These are phyloP conservation scores for Flaveria linearis DNA, from an alignment of 129 eudicot species.

Conservation along the genomic window DNA sequence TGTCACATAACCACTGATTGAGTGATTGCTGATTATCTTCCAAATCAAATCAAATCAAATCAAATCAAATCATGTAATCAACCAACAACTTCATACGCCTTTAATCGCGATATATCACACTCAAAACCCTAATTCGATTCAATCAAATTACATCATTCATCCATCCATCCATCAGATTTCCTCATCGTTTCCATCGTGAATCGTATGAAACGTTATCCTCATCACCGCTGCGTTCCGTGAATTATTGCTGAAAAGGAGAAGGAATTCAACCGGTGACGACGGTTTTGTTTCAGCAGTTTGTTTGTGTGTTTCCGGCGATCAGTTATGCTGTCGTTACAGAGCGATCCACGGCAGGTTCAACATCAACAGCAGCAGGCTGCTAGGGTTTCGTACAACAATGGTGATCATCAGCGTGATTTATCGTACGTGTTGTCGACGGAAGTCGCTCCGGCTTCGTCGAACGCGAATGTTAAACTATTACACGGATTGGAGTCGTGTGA, in stretches of 20 bases:
- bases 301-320: not conserved
- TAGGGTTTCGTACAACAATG: slow-evolving; percentile 60
- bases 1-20: slow-evolving; percentile 19
- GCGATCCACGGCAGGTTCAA: slow-evolving; percentile 61
- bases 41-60: not conserved
- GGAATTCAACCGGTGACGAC: slow-evolving; percentile 9
- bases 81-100: slow-evolving; percentile 8
- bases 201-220: slow-evolving; percentile 30
- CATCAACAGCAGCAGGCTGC: slow-evolving; percentile 29
- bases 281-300: slow-evolving; percentile 4
- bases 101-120: slow-evolving; percentile 5
- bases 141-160: no score
- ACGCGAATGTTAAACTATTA: slow-evolving; percentile 3
- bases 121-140: not conserved
- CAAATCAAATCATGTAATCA: not conserved
- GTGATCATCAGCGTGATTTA: slow-evolving; percentile 51
- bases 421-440: slow-evolving; percentile 38
- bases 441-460: slow-evolving; percentile 23
- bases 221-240: slow-evolving; percentile 41
- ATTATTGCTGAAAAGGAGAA: not conserved
- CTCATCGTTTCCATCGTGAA: not conserved
- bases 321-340: slow-evolving; percentile 64
- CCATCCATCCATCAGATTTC: no score
- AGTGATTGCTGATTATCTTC: slow-evolving; percentile 12
- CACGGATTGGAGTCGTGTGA: slow-evolving; percentile 47